A percentile compares a stretch with the other conserved stretches of the same genome.
Evolutionary conservation across 1,284 basidiomycete species (phyloP).

Genomic region (Puccinia coronata): DNA sequence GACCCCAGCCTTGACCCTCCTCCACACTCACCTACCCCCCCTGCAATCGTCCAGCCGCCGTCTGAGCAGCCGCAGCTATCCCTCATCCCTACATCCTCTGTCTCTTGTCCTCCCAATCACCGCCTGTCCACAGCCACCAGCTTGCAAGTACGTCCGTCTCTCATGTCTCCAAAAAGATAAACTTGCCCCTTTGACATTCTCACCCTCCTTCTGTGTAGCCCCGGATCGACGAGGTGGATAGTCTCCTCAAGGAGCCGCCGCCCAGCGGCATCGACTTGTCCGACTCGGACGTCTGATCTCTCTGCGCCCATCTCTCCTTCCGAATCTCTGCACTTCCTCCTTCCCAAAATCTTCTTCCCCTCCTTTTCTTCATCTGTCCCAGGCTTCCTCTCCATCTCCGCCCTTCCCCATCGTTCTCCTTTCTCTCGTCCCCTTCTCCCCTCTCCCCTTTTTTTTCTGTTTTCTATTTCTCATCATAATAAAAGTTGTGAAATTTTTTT

Average conservation of each 20-base stretch:
- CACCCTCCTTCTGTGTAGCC: neutral
- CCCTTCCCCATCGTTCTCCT: too few relatives aligned
- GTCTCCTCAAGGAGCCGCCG: neutral
- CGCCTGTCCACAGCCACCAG: neutral
- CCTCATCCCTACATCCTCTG: neutral
- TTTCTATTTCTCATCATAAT: too few relatives aligned
- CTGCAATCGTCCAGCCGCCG: neutral
- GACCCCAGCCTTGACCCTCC: too few relatives aligned
- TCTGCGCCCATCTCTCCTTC: too few relatives aligned
- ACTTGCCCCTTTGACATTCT: neutral
- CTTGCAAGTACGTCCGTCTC: neutral
- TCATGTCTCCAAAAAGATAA: too few relatives aligned
- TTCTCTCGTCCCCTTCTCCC: too few relatives aligned
- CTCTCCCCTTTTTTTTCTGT: too few relatives aligned
- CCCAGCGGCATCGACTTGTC: conserved; percentile 20
- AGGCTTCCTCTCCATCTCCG: neutral
- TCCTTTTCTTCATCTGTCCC: neutral
- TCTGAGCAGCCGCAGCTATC: neutral
- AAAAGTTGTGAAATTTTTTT: too few relatives aligned
- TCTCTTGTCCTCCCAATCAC: neutral
- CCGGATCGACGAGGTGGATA: conserved; percentile 2
- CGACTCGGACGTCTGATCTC: conserved; percentile 4
- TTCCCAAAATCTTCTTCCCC: neutral
- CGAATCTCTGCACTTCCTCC: too few relatives aligned
- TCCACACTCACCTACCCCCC: neutral